phyloP scores from a whole-genome alignment of 2,329 filamentous ascomycete genomes.

The Neopestalotiopsis clavispora region DNA sequence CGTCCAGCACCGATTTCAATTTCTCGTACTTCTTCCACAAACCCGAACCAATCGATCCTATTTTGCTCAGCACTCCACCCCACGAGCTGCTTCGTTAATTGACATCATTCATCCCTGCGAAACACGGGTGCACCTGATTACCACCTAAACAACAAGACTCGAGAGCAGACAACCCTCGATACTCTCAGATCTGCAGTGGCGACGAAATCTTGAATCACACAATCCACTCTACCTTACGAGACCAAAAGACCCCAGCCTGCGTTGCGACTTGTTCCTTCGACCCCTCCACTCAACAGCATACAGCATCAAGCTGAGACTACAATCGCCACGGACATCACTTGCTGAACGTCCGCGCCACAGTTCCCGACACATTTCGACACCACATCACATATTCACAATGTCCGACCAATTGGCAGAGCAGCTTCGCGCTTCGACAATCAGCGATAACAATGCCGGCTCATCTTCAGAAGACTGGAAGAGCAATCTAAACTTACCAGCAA shows the following conservation, averaged over 20 bases:
- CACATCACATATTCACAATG: constrained; percentile 28
- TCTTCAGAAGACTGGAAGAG: constrained; percentile 72
- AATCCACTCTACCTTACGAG: background rate
- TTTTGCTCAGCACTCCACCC: background rate
- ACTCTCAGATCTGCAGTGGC: background rate
- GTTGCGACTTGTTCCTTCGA: background rate
- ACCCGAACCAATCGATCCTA: background rate
- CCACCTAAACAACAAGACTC: background rate
- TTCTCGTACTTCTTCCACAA: background rate
- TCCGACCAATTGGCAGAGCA: constrained; percentile 35
- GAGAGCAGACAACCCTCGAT: background rate
- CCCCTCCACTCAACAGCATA: background rate
- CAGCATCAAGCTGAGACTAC: background rate
- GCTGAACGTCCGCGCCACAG: constrained; percentile 44
- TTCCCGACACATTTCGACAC: constrained; percentile 35
- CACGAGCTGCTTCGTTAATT: constrained; percentile 4
- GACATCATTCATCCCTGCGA: constrained; percentile 3
- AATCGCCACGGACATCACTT: background rate
- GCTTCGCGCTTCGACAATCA: constrained; percentile 44
- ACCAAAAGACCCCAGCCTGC: background rate
- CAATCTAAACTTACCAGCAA: constrained; percentile 71
- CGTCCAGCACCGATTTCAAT: background rate
- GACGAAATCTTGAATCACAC: background rate
- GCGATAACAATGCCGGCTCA: constrained; percentile 44
- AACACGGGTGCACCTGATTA: background rate